Percentiles rank a stretch among this genome's conserved stretches.
Conservation (phyloP, 2,329 filamentous ascomycete genomes). For the Penicillium sp. region DNA sequence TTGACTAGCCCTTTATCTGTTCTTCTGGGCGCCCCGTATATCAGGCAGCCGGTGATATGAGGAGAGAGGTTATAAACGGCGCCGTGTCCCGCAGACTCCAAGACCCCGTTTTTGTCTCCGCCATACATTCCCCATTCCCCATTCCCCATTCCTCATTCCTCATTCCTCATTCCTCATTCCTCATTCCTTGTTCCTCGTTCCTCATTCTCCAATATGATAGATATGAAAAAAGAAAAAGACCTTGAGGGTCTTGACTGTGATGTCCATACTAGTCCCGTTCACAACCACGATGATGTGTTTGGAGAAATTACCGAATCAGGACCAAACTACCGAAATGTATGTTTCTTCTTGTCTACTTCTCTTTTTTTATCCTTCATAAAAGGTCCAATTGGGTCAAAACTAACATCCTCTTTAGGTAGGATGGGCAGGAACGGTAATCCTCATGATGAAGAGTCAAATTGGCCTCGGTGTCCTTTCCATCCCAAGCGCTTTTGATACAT, state of each 20-base stretch:
- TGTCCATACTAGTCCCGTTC: background rate
- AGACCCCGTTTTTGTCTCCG: background rate
- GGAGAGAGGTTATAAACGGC: background rate
- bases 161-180: no score
- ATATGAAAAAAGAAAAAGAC: constrained; percentile 3
- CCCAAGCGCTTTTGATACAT: constrained; percentile 44
- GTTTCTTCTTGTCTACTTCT: background rate
- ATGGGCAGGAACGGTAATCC: constrained; percentile 44
- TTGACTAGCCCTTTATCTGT: background rate
- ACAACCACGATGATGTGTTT: constrained; percentile 33
- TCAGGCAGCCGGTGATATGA: background rate
- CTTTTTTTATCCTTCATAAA: background rate
- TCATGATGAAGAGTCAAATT: constrained; percentile 50
- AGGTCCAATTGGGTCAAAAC: background rate
- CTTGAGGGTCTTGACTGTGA: background rate
- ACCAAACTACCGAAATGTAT: constrained; percentile 32
- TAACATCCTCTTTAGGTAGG: constrained; percentile 31
- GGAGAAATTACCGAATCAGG: constrained; percentile 34
- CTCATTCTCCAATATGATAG: background rate
- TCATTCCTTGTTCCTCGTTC: no score
- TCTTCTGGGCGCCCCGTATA: background rate
- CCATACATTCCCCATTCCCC: background rate
- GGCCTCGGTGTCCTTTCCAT: constrained; percentile 52
- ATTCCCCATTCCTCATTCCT: no score
- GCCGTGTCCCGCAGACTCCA: background rate